These are phyloP conservation scores for Phytophthora palmivora DNA, from an alignment of 352 stramenopile species.

Conservation along the genomic window DNA sequence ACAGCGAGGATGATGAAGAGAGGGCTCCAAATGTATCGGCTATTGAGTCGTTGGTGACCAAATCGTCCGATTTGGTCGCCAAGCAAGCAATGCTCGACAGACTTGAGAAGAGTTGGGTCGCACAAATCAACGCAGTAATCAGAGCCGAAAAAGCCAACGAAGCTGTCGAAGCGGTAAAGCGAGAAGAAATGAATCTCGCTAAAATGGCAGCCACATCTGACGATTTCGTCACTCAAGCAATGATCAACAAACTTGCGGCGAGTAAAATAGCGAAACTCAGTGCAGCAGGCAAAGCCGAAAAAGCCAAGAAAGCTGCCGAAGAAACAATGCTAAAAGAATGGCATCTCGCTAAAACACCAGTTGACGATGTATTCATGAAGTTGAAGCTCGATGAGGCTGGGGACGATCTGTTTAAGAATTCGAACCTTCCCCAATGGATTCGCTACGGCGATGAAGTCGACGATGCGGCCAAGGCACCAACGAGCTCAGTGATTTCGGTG, in stretches of 20 bases:
- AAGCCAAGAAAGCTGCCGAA: neutral
- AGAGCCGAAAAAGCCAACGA: no score
- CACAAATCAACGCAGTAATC: no score
- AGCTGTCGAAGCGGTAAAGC: no score
- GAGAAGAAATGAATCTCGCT: no score
- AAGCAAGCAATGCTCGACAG: no score
- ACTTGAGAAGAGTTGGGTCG: no score
- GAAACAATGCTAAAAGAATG: neutral
- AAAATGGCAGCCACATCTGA: no score
- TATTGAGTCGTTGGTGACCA: neutral
- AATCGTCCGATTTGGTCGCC: neutral
- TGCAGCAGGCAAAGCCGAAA: no score
- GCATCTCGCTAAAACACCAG: neutral
- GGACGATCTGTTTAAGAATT: neutral
- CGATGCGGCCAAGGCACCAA: neutral
- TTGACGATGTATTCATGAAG: neutral
- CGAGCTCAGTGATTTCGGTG: neutral
- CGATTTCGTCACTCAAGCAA: no score
- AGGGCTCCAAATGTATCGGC: neutral
- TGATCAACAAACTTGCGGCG: no score
- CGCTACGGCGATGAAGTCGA: neutral
- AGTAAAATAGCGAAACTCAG: no score
- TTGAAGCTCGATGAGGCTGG: slow-evolving; percentile 1
- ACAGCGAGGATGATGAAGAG: neutral
- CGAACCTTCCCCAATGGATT: neutral